These are phyloP conservation scores for Cryptosporidium meleagridis DNA, from an alignment of 169 alveolate species.

Conservation along the genomic window DNA sequence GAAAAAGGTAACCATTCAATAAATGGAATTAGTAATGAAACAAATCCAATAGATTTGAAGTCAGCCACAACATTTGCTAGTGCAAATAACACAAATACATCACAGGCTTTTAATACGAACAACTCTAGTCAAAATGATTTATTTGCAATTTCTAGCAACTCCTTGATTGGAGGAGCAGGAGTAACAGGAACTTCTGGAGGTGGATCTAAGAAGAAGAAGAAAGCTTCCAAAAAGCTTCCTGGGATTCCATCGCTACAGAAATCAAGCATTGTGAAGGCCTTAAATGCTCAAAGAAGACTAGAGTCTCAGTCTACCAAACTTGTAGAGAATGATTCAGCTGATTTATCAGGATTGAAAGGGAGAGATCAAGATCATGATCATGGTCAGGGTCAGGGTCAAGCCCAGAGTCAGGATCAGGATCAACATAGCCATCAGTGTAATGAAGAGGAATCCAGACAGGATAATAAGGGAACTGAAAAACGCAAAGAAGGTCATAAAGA, in stretches of 20 bases:
- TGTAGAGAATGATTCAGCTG: background rate
- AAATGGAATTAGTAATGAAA: background rate
- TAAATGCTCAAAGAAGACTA: constrained; percentile 61
- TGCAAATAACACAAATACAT: too few relatives aligned
- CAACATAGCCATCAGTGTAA: background rate
- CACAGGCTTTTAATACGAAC: background rate
- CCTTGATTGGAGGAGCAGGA: background rate
- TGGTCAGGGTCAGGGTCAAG: background rate
- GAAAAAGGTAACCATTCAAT: background rate
- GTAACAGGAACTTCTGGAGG: background rate
- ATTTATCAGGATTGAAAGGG: background rate
- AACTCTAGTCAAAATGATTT: background rate
- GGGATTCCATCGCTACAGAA: constrained; percentile 61
- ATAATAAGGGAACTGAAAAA: background rate
- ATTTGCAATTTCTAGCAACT: background rate
- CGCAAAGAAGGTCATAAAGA: background rate
- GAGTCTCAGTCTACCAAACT: constrained; percentile 20
- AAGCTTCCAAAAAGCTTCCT: constrained; percentile 52
- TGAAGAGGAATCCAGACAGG: background rate
- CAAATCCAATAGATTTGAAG: background rate
- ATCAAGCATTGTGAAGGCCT: constrained; percentile 62
- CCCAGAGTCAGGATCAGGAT: background rate
- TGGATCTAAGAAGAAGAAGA: constrained; percentile 33
- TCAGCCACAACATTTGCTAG: background rate
- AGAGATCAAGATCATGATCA: background rate